phyloP scores from a whole-genome alignment of 148 eudicot genomes.

The Polygonum aviculare region DNA sequence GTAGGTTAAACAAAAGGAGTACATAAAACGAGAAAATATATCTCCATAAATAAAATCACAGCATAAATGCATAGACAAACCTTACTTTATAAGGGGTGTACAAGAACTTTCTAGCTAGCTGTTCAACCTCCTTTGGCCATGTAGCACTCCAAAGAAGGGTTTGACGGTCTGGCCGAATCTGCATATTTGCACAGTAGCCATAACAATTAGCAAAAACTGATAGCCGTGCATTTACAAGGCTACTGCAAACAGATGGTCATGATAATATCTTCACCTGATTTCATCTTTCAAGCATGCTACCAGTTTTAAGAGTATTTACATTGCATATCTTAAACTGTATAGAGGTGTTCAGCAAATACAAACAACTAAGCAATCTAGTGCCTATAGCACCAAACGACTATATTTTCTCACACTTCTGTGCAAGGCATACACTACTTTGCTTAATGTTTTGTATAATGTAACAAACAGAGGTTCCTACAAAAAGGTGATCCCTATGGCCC shows the following conservation, averaged over 20 bases:
- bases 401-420: neutral
- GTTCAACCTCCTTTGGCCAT: constrained; percentile 99
- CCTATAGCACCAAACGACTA: neutral
- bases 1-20: neutral
- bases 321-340: neutral
- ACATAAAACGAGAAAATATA: neutral
- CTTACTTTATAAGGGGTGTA: constrained; percentile 79
- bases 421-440: neutral
- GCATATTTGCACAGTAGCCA: constrained; percentile 14
- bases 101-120: constrained; percentile 69
- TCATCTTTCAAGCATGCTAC: neutral
- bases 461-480: constrained; percentile 1
- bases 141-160: constrained; percentile 95
- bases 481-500: neutral
- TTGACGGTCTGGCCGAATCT: constrained; percentile 98
- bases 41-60: neutral
- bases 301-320: neutral
- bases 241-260: neutral
- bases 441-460: neutral
- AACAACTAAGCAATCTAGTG: neutral
- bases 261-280: neutral
- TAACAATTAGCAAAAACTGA: neutral
- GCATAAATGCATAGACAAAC: neutral
- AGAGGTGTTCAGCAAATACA: neutral
- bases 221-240: neutral